Percentiles rank a stretch among this genome's conserved stretches.
phyloP scores from a whole-genome alignment of 2,329 filamentous ascomycete species.

The Paradendryphiella salina region DNA sequence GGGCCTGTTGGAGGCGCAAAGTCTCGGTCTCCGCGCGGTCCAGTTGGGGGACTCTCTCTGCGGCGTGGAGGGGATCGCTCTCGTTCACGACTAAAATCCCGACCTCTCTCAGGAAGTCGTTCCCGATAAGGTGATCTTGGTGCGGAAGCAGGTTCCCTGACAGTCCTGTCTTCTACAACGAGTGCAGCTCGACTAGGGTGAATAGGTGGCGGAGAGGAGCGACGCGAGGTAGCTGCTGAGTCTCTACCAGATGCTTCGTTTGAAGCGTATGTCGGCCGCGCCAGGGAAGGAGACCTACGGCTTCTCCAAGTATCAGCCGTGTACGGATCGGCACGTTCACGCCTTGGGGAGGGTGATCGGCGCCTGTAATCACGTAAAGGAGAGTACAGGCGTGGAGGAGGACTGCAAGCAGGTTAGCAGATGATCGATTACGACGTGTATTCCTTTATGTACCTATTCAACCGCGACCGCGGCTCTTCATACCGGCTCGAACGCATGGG shows the following conservation, averaged over 20 bases:
- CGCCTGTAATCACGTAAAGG: slow-evolving; percentile 54
- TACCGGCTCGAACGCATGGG: slow-evolving; percentile 48
- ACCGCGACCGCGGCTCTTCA: slow-evolving; percentile 51
- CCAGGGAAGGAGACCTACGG: slow-evolving; percentile 57
- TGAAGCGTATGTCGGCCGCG: slow-evolving; percentile 44
- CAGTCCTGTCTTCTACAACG: slow-evolving; percentile 35
- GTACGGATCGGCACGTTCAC: slow-evolving; percentile 54
- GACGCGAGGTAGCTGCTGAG: slow-evolving; percentile 61
- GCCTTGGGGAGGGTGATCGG: slow-evolving; percentile 58
- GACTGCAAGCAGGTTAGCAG: slow-evolving; percentile 26
- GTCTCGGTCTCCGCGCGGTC: slow-evolving; percentile 43
- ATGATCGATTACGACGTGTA: background rate
- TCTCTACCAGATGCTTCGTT: slow-evolving; percentile 57
- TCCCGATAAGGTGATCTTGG: slow-evolving; percentile 43
- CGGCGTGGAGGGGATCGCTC: slow-evolving; percentile 44
- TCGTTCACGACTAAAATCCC: slow-evolving; percentile 33
- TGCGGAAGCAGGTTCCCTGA: slow-evolving; percentile 39
- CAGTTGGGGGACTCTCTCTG: slow-evolving; percentile 45
- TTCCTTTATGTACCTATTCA: slow-evolving; percentile 34
- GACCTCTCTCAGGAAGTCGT: slow-evolving; percentile 38
- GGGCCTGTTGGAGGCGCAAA: slow-evolving; percentile 47
- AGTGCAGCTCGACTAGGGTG: slow-evolving; percentile 58
- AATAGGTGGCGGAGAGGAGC: slow-evolving; percentile 62
- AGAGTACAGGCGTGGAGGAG: slow-evolving; percentile 47
- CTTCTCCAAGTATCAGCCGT: slow-evolving; percentile 57